Percentiles rank a stretch among this genome's conserved stretches.
Evolutionary conservation across 495 filamentous ascomycete species (phyloP).

Genomic region (Penicillium canescens): DNA sequence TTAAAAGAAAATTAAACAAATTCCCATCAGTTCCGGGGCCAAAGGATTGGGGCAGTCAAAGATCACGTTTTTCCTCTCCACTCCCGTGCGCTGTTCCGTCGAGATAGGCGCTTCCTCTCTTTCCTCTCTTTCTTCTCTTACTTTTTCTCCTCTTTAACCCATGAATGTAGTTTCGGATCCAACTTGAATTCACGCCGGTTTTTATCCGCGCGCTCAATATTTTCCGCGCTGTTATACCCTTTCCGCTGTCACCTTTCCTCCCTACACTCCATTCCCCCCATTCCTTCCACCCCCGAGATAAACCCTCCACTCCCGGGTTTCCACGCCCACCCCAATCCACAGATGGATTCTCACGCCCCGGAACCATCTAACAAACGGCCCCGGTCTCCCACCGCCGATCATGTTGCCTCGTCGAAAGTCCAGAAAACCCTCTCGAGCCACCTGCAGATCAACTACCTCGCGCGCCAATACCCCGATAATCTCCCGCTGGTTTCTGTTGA

Average conservation of each 20-base stretch:
- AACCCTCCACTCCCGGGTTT: not conserved
- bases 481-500: conserved; percentile 61
- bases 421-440: conserved; percentile 57
- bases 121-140: conserved; percentile 12
- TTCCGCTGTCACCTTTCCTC: conserved; percentile 1
- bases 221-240: conserved; percentile 7
- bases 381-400: conserved; percentile 56
- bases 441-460: conserved; percentile 82
- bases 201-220: conserved; percentile 10
- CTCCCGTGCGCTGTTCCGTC: conserved; percentile 13
- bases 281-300: not conserved
- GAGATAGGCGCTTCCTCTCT: not conserved
- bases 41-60: not conserved
- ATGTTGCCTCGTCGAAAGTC: conserved; percentile 48
- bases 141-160: conserved; percentile 7
- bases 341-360: conserved; percentile 42
- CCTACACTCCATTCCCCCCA: not conserved
- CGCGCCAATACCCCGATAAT: conserved; percentile 60
- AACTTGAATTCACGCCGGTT: conserved; percentile 5
- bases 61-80: conserved; percentile 15
- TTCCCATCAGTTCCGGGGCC: conserved; percentile 5
- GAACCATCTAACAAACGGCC: conserved; percentile 58
- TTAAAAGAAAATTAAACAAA: not conserved
- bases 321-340: conserved; percentile 10
- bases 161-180: conserved; percentile 5